Conservation (phyloP, 441 rosid species). For the Dalechampia spathulata region DNA sequence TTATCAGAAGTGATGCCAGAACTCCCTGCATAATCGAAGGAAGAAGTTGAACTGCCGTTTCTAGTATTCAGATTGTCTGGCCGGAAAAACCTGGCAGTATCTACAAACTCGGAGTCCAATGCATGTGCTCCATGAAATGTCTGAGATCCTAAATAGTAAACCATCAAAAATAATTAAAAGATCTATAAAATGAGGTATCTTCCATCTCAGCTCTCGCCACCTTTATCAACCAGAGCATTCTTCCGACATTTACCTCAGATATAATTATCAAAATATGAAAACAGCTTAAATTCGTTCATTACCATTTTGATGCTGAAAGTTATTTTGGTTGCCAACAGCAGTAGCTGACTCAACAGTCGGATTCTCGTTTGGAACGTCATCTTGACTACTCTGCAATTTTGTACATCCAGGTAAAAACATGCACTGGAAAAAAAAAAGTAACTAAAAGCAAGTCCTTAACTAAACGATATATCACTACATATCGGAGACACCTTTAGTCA, state of each 20-base stretch:
- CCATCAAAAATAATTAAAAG: conserved; percentile 14
- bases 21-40: conserved; percentile 20
- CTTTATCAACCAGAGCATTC: neutral
- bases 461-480: neutral
- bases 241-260: neutral
- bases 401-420: neutral
- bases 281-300: conserved; percentile 14
- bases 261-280: no score
- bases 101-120: conserved; percentile 15
- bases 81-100: conserved; percentile 5
- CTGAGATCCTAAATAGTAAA: no score
- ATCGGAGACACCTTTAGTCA: no score
- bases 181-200: neutral
- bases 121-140: conserved; percentile 18
- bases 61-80: conserved; percentile 15
- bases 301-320: no score
- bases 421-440: no score
- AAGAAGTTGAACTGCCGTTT: conserved; percentile 20
- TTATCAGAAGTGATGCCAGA: conserved; percentile 1
- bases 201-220: neutral
- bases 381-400: conserved; percentile 49
- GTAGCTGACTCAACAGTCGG: conserved; percentile 27
- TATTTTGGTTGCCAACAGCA: conserved; percentile 22
- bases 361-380: conserved; percentile 19
- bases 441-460: neutral